Base-by-base conservation (phyloP, 345 rosid species). In the Odontarrhena argentea region DNA sequence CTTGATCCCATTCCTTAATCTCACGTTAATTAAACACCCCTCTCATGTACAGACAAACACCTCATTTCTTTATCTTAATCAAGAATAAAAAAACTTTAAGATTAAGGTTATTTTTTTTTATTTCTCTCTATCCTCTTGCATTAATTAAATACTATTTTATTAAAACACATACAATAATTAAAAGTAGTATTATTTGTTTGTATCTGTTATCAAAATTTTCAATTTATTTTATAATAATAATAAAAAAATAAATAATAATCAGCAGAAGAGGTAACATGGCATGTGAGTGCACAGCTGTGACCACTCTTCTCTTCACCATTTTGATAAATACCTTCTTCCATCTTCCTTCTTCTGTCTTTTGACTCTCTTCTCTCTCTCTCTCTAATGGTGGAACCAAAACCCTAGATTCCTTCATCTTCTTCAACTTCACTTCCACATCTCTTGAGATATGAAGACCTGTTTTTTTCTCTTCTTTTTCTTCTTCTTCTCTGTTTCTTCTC, bases 231-330 rank as follows among this genome's bases (percentile, higher is more conserved):
- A 13, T 70, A 65, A 18, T 15, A 25, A 8, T 48, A 62, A 38
- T 22, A 37, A 38, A 37, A 48, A 38, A 46, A 52, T 1, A 36
- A 4, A 43, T 32, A 32, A 60, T 69, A 55, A 71, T 63, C 55
- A 67, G 73, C 62, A 56, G 64, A 73, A 70, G 78, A 60, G 69
- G 75, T 84, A 85, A 86, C 91, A 86, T 84, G 96, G 87, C 96
- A 86, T 86, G 96, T 85, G 89, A 86, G 77, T 74, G 68, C 85
- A 82, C 96, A 88, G 96, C 94, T 81, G 89, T 83, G 83, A 72
- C 86, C 85, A 76, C 84, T 83, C 77, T 61, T 47, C 53, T 40
- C 78, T 67, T 78, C 80, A 67, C 82, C 55, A 62, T 77, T 18
- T 73, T 80, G 83, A 82, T 83, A 85, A 81, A 80, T 79, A 79